phyloP scores from a whole-genome alignment of 129 eudicot species.

The Helianthus tuberosus region DNA sequence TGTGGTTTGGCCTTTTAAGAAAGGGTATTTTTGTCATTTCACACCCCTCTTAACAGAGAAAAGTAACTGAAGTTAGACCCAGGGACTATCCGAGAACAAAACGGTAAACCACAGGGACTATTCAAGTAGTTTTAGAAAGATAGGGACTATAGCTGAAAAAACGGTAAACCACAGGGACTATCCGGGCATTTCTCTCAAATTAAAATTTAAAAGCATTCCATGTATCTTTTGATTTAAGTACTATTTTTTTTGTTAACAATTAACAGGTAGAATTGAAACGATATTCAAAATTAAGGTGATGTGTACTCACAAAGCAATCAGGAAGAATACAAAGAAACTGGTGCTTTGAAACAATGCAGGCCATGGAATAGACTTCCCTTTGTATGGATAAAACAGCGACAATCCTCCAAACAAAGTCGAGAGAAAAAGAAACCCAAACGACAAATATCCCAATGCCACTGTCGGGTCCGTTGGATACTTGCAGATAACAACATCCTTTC shows the following conservation, averaged over 20 bases:
- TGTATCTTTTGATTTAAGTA: no score
- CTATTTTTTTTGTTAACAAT: neutral
- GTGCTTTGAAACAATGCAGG: constrained; percentile 78
- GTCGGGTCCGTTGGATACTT: constrained; percentile 89
- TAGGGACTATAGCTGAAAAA: no score
- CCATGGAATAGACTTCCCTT: constrained; percentile 73
- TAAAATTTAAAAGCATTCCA: neutral
- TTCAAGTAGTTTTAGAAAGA: no score
- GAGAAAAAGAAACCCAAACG: constrained; percentile 61
- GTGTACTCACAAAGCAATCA: constrained; percentile 71
- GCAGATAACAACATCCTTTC: constrained; percentile 81
- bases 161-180: no score
- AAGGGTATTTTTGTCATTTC: no score
- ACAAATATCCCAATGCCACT: constrained; percentile 75
- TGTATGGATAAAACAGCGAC: constrained; percentile 82
- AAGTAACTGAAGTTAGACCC: no score
- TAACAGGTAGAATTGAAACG: neutral
- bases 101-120: no score
- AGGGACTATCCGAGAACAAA: no score
- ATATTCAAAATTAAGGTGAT: neutral
- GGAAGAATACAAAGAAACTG: constrained; percentile 70
- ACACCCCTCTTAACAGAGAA: no score
- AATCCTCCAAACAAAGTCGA: constrained; percentile 59
- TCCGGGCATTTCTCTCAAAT: no score
- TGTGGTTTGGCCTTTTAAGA: no score